Percentiles rank a stretch among this genome's conserved stretches.
Conservation (phyloP, 768 basidiomycete species). For the Botryobasidium botryosum region DNA sequence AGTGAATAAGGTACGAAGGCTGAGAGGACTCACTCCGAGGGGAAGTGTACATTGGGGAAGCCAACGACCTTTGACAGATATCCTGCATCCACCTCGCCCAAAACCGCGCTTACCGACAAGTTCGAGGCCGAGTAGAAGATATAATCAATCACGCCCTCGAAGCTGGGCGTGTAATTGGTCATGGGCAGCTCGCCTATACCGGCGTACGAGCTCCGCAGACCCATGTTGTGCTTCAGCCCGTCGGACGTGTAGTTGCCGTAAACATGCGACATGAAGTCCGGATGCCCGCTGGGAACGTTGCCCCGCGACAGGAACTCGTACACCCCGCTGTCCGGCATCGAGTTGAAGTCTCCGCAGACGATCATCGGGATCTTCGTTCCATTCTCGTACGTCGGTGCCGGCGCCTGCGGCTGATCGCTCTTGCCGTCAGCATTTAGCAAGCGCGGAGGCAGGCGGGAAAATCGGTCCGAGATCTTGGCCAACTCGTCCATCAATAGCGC, state of each 20-base stretch:
- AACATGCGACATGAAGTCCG: conserved; percentile 79
- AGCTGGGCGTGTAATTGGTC: conserved; percentile 85
- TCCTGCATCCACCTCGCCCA: conserved; percentile 68
- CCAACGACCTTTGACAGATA: conserved; percentile 88
- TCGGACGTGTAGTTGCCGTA: conserved; percentile 91
- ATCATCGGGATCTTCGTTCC: conserved; percentile 81
- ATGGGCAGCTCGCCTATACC: conserved; percentile 41
- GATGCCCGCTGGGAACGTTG: conserved; percentile 48
- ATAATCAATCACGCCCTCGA: conserved; percentile 79
- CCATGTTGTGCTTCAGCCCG: conserved; percentile 63
- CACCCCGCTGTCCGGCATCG: conserved; percentile 67
- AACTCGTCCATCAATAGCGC: conserved; percentile 85
- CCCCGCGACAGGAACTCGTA: conserved; percentile 82
- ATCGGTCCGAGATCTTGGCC: conserved; percentile 72
- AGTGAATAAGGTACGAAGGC: conserved; percentile 6
- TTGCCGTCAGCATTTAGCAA: conserved; percentile 6
- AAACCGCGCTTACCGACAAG: conserved; percentile 60
- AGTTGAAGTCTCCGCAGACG: conserved; percentile 94
- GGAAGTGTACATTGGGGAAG: conserved; percentile 93
- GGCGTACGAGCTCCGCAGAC: conserved; percentile 74
- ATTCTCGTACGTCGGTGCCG: conserved; percentile 59
- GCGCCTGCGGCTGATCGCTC: conserved; percentile 26
- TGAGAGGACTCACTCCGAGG: conserved; percentile 64
- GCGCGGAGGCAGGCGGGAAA: conserved; percentile 65
- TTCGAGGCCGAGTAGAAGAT: conserved; percentile 75